Evolutionary conservation across 2,329 filamentous ascomycete genomes (phyloP), one percentile per base, ranked within the genome.

Genomic region (Aaosphaeria pasadenensis): DNA sequence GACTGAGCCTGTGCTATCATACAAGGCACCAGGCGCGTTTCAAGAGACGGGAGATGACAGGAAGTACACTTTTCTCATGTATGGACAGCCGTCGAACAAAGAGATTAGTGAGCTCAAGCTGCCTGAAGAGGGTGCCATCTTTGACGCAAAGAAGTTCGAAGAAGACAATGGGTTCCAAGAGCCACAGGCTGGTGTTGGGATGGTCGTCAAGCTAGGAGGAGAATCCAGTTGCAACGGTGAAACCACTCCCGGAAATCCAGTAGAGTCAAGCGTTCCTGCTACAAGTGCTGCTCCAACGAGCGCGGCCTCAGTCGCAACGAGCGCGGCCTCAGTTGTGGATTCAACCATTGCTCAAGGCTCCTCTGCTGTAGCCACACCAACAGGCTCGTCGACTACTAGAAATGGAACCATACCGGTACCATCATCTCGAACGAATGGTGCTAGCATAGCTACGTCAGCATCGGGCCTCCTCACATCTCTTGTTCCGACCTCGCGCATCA

Each of bases 11-110:
- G 33, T 60, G 1, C 50, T 61, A 4, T 56, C 55, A 5, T 70
- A 70, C 52, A 55, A 62, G 29, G 59, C 63, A 7, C 66, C 66
- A 1, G 66, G 66, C 11, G 44, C 60, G 5, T 55, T 68, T 13
- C 55, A 56, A 13, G 66, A 70, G 47, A 60, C 55, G 11, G 64
- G 66, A 6, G 58, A 64, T 38, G 54, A 59, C 7, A 45, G 63
- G 30, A 59, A 66, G 40, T 70, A 70, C 48, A 52, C 52, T 6
- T 70, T 69, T 39, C 45, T 70, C 28, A 56, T 70, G 61, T 69
- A 63, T 28, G 50, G 40, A 4, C 63, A 69, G 11, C 66, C 64
- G 0, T 49, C 53, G 31, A n/a, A 6, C 6, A 33, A 43, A 30
- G 13, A 39, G 13, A 36, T 9, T 9, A 9, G 7, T 6, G 17